Conservation (phyloP, 495 filamentous ascomycete species). For the Neurospora pannonica region DNA sequence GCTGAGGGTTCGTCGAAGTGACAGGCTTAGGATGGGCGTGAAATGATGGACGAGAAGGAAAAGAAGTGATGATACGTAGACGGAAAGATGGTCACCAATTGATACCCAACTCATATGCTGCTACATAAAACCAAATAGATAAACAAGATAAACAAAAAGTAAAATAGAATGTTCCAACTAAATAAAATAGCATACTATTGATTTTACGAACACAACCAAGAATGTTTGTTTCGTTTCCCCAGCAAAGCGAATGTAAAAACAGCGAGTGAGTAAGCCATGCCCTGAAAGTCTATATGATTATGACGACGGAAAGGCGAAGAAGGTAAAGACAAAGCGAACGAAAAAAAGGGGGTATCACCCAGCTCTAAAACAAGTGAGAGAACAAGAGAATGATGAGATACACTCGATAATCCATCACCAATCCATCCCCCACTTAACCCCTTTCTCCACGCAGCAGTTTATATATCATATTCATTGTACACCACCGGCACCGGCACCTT, state of each 20-base stretch:
- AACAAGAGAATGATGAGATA: not conserved
- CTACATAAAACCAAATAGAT: not conserved
- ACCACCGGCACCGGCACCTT: not conserved
- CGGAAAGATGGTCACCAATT: not conserved
- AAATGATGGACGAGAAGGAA: not conserved
- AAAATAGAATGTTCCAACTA: not conserved
- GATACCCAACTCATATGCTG: slow-evolving; percentile 15
- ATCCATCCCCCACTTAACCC: not conserved
- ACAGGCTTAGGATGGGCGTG: not conserved
- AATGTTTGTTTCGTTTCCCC: no score
- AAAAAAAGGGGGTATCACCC: not conserved
- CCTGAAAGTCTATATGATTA: not conserved
- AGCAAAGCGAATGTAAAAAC: not conserved
- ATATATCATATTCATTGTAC: not conserved
- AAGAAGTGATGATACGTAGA: not conserved
- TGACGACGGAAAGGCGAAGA: no score
- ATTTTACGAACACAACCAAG: not conserved
- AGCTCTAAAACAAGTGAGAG: not conserved
- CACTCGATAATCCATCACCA: not conserved
- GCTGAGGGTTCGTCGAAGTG: not conserved
- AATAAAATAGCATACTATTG: not conserved
- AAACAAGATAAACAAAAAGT: not conserved
- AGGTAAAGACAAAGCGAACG: not conserved
- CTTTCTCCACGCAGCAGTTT: not conserved
- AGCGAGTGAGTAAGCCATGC: not conserved